A percentile compares a stretch with the other conserved stretches of the same genome.
Evolutionary conservation across 2,329 filamentous ascomycete species (phyloP).

Genomic region (Ceratocystis variospora): DNA sequence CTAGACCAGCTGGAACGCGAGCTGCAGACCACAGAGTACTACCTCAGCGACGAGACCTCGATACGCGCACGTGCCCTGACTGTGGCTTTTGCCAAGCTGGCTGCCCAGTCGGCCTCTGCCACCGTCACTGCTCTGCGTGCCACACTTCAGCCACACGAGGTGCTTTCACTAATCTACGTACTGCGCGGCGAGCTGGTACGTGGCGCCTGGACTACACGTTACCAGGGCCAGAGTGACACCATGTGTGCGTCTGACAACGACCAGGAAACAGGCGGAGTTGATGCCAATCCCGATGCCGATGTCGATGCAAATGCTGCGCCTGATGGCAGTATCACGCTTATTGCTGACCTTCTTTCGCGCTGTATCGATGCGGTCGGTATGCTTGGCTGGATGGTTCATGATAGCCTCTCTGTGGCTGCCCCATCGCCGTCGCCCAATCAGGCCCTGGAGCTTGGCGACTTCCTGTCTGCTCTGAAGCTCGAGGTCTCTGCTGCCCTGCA

Average conservation of each 20-base stretch:
- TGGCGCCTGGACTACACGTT: slow-evolving; percentile 62
- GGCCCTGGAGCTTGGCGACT: slow-evolving; percentile 44
- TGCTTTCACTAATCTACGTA: slow-evolving; percentile 57
- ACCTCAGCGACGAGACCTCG: slow-evolving; percentile 47
- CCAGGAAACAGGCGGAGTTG: slow-evolving; percentile 34
- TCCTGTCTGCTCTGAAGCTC: slow-evolving; percentile 50
- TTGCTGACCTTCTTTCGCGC: slow-evolving; percentile 56
- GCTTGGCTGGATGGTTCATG: slow-evolving; percentile 58
- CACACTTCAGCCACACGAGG: slow-evolving; percentile 51
- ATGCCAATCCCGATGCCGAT: slow-evolving; percentile 28
- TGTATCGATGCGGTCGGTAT: slow-evolving; percentile 64
- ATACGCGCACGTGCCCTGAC: slow-evolving; percentile 51
- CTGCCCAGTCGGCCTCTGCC: slow-evolving; percentile 44
- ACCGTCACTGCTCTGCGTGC: slow-evolving; percentile 51
- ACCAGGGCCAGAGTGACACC: slow-evolving; percentile 25
- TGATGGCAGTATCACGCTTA: slow-evolving; percentile 55
- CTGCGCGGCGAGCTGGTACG: slow-evolving; percentile 59
- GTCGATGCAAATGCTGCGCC: slow-evolving; percentile 31
- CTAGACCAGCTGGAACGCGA: slow-evolving; percentile 50
- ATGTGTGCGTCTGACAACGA: neutral
- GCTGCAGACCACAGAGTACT: slow-evolving; percentile 52
- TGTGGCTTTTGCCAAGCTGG: slow-evolving; percentile 55
- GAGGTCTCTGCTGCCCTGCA: slow-evolving; percentile 60
- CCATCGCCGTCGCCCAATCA: slow-evolving; percentile 33
- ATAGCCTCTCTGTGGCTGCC: neutral